Conservation (phyloP, 2,329 filamentous ascomycete species). For the Penicillium brasilianum region DNA sequence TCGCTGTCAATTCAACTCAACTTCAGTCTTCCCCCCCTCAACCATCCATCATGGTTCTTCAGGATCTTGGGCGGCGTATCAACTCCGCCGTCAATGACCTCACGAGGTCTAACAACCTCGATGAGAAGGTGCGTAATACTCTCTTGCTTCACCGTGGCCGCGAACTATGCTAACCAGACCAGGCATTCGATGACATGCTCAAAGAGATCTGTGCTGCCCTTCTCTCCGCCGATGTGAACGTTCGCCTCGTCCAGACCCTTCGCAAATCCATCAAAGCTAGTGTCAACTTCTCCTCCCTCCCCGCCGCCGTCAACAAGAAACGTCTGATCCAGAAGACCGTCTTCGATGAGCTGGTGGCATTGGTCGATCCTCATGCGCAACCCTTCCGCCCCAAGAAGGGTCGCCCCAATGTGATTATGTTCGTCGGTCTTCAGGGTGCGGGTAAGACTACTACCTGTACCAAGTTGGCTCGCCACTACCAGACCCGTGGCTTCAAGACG, state of each 20-base stretch:
- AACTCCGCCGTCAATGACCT: constrained; percentile 94
- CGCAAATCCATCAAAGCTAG: constrained; percentile 88
- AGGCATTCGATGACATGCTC: constrained; percentile 97
- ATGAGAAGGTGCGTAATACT: constrained; percentile 76
- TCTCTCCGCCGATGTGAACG: constrained; percentile 95
- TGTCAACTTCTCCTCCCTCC: constrained; percentile 94
- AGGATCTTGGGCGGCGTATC: constrained; percentile 98
- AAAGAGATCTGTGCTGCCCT: constrained; percentile 97
- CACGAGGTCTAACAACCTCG: constrained; percentile 87
- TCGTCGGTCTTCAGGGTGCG: constrained; percentile 95
- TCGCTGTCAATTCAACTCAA: constrained; percentile 15
- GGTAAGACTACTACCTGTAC: constrained; percentile 99
- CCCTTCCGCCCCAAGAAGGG: constrained; percentile 97
- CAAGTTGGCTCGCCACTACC: constrained; percentile 93
- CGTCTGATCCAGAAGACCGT: constrained; percentile 96
- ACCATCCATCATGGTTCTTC: constrained; percentile 79
- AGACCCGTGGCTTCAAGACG: constrained; percentile 87
- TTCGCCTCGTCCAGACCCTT: constrained; percentile 86
- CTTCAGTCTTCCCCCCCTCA: constrained; percentile 7
- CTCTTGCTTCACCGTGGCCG: constrained; percentile 9
- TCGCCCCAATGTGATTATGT: constrained; percentile 97
- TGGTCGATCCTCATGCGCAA: constrained; percentile 94
- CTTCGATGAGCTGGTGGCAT: constrained; percentile 92
- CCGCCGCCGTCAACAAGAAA: constrained; percentile 95
- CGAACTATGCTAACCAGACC: constrained; percentile 16